phyloP scores from a whole-genome alignment of 2,329 filamentous ascomycete genomes.

The Alternaria sp. region DNA sequence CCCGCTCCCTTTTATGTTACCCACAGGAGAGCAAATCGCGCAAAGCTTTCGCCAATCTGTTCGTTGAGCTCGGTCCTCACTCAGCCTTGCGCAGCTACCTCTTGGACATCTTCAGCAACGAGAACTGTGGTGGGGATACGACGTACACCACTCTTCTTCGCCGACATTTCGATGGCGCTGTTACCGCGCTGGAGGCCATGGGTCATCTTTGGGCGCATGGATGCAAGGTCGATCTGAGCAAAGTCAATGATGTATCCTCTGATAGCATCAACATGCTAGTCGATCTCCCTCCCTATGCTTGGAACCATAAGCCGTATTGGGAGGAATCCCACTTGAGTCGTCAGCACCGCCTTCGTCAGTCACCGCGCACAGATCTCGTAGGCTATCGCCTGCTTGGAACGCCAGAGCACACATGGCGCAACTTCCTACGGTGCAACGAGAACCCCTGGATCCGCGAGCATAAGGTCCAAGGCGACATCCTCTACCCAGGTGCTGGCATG shows the following conservation, averaged over 20 bases:
- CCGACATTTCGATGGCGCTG: slow-evolving; percentile 7
- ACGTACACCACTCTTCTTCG: slow-evolving; percentile 5
- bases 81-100: slow-evolving; percentile 13
- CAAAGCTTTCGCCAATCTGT: slow-evolving; percentile 9
- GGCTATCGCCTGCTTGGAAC: slow-evolving; percentile 12
- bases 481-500: slow-evolving; percentile 58
- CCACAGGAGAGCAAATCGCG: slow-evolving; percentile 9
- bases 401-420: slow-evolving; percentile 18
- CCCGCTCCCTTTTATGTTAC: slow-evolving; percentile 4
- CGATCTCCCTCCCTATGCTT: slow-evolving; percentile 12
- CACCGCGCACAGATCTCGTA: slow-evolving; percentile 11
- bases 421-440: slow-evolving; percentile 14
- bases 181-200: slow-evolving; percentile 10
- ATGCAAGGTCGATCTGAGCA: slow-evolving; percentile 7
- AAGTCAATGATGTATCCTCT: slow-evolving; percentile 1
- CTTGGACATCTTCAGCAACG: slow-evolving; percentile 8
- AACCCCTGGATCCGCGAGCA: slow-evolving; percentile 28
- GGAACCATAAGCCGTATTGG: slow-evolving; percentile 16
- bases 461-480: slow-evolving; percentile 32
- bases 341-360: slow-evolving; percentile 10
- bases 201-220: slow-evolving; percentile 13
- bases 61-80: slow-evolving; percentile 18
- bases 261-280: not conserved
- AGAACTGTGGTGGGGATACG: not conserved
- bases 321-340: slow-evolving; percentile 9